Evolutionary conservation across 169 alveolate genomes (phyloP), one percentile per base, ranked within the genome.

Genomic region (Cytauxzoon felis): DNA sequence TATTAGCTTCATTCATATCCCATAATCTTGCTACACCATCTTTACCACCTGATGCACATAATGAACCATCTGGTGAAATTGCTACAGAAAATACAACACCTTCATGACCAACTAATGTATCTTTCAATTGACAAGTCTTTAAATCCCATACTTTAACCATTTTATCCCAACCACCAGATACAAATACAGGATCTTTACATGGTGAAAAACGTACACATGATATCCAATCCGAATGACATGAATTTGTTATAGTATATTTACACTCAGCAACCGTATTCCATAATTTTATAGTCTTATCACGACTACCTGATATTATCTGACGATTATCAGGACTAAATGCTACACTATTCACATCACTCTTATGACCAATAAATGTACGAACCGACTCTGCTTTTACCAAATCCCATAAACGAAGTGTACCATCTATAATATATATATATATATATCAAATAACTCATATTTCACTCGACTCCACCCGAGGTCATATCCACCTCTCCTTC

Each of bases 261-360:
- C 98, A 94, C 75, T 94, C 98, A 13, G 98, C 99, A 85, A 95
- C 90, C 18, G 98, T 95, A 91, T 97, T 97, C 99, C 99, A 96
- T 72, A 95, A 88, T 79, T 90, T 95, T 69, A 97, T 93, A 69
- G 96, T 91, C 71, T 93, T 93, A 90, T 97, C 99, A 71, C 98
- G 93, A 47, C 96, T 90, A 21, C 98, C 99, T n/a, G 98, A 93
- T 48, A 96, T 96, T 72, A 97, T 97, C 88, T 96, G 98, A 60
- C 99, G 92, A 90, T 96, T 96, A 81, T 97, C 99, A 13, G 98
- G 98, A 67, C 98, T 93, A 88, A 97, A 93, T 13, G 98, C 97
- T 56, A 95, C 98, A 61, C 98, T 90, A 91, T 90, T 88, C 64
- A 94, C 97, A 78, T 94, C 98, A 69, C 91, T 84, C 27, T 95